Evolutionary conservation across 75 land plant genomes (phyloP).

Genomic region (Picea glauca): DNA sequence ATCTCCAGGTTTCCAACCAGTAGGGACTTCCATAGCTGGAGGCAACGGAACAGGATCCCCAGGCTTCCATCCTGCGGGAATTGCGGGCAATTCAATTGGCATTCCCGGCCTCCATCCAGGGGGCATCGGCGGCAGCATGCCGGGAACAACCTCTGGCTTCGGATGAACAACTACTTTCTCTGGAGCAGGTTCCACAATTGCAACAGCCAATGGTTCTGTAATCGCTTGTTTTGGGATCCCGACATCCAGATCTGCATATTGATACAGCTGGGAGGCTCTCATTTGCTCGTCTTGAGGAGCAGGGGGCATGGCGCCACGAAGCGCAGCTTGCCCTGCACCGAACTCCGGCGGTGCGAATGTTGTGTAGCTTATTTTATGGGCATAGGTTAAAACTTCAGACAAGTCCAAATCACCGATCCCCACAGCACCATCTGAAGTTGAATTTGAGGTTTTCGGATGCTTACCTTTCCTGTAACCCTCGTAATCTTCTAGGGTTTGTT

Average conservation of each 20-base stretch:
- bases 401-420: constrained; percentile 29
- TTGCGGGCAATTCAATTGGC: constrained; percentile 71
- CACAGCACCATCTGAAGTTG: constrained; percentile 3
- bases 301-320: constrained; percentile 85
- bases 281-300: constrained; percentile 94
- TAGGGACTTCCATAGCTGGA: constrained; percentile 33
- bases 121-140: constrained; percentile 33
- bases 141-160: constrained; percentile 4
- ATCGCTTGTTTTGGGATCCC: constrained; percentile 55
- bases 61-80: constrained; percentile 94
- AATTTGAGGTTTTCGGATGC: constrained; percentile 16
- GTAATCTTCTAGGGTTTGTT: constrained; percentile 69
- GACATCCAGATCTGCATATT: constrained; percentile 58
- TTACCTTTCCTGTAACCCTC: constrained; percentile 51
- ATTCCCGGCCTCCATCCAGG: constrained; percentile 76
- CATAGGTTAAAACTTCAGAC: constrained; percentile 73
- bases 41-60: constrained; percentile 77
- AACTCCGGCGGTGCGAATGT: constrained; percentile 96
- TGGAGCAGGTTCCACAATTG: not conserved
- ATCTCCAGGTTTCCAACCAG: constrained; percentile 26
- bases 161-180: not conserved
- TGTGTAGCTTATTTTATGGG: constrained; percentile 86
- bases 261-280: constrained; percentile 83
- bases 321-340: constrained; percentile 63
- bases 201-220: not conserved